Percentiles rank a stretch among this genome's conserved stretches.
Conservation (phyloP, 2,329 filamentous ascomycete species). For the Alternaria sp. region DNA sequence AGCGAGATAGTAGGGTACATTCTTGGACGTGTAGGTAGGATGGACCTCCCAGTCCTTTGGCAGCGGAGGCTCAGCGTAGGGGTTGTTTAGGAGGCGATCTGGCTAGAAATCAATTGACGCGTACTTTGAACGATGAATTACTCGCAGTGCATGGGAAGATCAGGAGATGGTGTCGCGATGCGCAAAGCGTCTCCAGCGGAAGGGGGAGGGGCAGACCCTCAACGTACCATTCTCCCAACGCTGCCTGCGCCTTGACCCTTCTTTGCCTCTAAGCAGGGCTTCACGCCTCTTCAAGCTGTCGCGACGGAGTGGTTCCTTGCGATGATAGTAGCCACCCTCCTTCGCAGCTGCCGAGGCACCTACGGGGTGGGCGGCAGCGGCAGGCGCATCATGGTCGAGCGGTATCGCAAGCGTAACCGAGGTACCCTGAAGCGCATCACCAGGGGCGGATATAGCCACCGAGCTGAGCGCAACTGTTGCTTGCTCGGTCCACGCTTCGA, state of each 20-base stretch:
- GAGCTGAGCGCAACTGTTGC: constrained; percentile 52
- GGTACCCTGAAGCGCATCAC: constrained; percentile 55
- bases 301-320: constrained; percentile 63
- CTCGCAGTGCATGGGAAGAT: background rate
- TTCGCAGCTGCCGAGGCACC: constrained; percentile 45
- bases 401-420: constrained; percentile 74
- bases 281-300: constrained; percentile 74
- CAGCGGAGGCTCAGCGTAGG: constrained; percentile 81
- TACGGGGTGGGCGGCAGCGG: constrained; percentile 29
- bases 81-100: constrained; percentile 88
- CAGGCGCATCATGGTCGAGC: constrained; percentile 63
- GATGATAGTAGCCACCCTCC: constrained; percentile 55
- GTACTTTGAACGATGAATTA: background rate
- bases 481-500: constrained; percentile 58
- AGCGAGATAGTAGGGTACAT: constrained; percentile 88
- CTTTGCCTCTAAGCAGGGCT: constrained; percentile 82
- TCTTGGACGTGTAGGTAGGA: constrained; percentile 78
- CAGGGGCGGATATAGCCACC: constrained; percentile 47
- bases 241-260: constrained; percentile 83
- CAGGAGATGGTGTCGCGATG: background rate
- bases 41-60: constrained; percentile 82
- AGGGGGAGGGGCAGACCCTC: constrained; percentile 6
- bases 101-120: constrained; percentile 8
- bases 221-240: constrained; percentile 89
- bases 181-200: constrained; percentile 16